Base-by-base conservation (phyloP, 495 filamentous ascomycete genomes). In the Talaromyces adpressus region DNA sequence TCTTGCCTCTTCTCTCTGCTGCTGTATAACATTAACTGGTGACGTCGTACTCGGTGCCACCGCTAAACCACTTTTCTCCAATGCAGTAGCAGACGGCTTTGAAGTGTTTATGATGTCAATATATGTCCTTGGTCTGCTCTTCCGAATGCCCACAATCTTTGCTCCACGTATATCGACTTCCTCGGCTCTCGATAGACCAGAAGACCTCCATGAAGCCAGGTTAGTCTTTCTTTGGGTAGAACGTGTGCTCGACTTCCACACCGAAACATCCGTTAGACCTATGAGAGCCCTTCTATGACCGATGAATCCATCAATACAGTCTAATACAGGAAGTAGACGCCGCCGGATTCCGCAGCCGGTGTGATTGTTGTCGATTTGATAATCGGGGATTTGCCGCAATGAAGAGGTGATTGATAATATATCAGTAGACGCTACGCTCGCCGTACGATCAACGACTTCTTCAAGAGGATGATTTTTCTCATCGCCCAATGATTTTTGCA, bases 301-400 rank as follows among this genome's bases (percentile, higher is more conserved):
- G 81, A 96, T 63, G 52, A 77, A 78, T 16, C 76, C 74, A 62
- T 88, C 81, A 36, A 94, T 78, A 51, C 82, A 82, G 25, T 91
- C 87, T 1, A 96, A 74, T 1, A 89, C 75, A 3, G 90, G 88
- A 20, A 89, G 62, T 5, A 95, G 67, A 30, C 86, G 79, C 12
- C 82, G 86, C 8, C 89, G 77, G 12, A 92, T 77, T 1, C 91
- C 92, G 71, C 92, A 96, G 67, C 91, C 89, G 0, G 79, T 79
- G 69, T 96, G 92, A 69, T 89, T 80, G 11, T 78, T 75, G 70
- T 96, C 90, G 61, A 95, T 85, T 69, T 93, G 90, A 70, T 96
- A 96, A 57, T 81, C 79, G 0, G 92, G 87, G 61, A 82, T 87
- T 66, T 87, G 80, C 52, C 84, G 80, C 8, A 90, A 72, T 6